These are phyloP conservation scores for Verticillium klebahnii DNA, from an alignment of 2,329 filamentous ascomycete genomes.

Conservation along the genomic window DNA sequence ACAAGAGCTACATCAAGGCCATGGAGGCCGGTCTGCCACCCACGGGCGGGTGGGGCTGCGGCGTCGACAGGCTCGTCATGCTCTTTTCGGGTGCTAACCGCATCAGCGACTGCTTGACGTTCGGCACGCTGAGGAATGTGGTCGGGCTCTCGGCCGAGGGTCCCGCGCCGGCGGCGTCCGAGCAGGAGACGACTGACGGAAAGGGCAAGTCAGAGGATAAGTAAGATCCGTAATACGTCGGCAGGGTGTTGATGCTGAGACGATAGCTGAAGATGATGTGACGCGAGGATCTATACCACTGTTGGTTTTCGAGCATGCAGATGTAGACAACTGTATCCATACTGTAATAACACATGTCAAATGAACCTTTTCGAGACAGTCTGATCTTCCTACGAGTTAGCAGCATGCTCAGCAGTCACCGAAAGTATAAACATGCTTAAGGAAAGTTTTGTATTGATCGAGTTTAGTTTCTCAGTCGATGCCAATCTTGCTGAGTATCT, in stretches of 20 bases:
- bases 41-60: slow-evolving; percentile 95
- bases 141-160: slow-evolving; percentile 42
- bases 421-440: too few relatives aligned
- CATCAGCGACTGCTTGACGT: slow-evolving; percentile 83
- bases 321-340: not conserved
- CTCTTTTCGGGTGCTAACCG: slow-evolving; percentile 72
- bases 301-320: not conserved
- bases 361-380: not conserved
- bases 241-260: not conserved
- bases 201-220: not conserved
- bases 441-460: too few relatives aligned
- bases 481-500: too few relatives aligned
- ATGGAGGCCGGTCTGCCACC: slow-evolving; percentile 89
- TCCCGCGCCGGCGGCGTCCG: not conserved
- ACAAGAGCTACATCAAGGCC: slow-evolving; percentile 80
- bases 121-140: slow-evolving; percentile 76
- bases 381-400: too few relatives aligned
- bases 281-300: not conserved
- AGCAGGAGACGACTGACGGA: not conserved
- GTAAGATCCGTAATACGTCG: not conserved
- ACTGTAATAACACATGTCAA: not conserved
- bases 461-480: too few relatives aligned
- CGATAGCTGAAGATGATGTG: not conserved
- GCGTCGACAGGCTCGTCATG: slow-evolving; percentile 89
- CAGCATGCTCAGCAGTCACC: too few relatives aligned